These are phyloP conservation scores for Ilex asprella DNA, from an alignment of 257 asterid genomes.

Conservation along the genomic window DNA sequence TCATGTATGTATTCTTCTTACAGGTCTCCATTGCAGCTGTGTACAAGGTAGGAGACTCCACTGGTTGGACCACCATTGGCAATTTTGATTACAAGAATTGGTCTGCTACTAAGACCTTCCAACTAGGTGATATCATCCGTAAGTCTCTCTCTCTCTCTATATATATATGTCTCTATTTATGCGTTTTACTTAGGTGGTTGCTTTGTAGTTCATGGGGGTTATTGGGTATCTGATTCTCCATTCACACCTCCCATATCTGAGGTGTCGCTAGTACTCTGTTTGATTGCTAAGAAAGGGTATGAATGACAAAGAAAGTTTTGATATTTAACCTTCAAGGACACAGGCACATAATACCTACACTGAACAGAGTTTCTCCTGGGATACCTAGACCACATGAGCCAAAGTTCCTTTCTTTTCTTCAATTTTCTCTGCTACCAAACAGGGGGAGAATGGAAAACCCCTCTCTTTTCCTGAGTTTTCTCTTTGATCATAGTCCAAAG, in stretches of 20 bases:
- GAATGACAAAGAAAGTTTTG: too few relatives aligned
- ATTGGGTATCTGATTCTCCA: too few relatives aligned
- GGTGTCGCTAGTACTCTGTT: too few relatives aligned
- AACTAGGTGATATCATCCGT: conserved; percentile 61
- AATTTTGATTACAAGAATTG: conserved; percentile 66
- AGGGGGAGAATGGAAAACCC: background rate
- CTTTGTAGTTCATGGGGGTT: too few relatives aligned
- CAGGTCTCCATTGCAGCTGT: conserved; percentile 27
- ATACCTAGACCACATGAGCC: too few relatives aligned
- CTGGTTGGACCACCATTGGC: conserved; percentile 90
- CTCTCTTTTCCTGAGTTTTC: conserved; percentile 2
- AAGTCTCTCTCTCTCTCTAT: background rate
- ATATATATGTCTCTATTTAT: background rate
- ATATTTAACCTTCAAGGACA: too few relatives aligned
- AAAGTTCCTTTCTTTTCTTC: background rate
- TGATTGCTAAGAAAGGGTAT: too few relatives aligned
- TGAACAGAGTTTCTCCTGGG: too few relatives aligned
- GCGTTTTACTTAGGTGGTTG: background rate
- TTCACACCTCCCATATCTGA: too few relatives aligned
- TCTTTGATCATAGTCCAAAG: background rate
- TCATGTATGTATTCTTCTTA: conserved; percentile 11
- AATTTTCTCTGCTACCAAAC: background rate
- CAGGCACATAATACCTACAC: too few relatives aligned
- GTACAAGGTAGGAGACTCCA: conserved; percentile 72
- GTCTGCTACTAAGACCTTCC: conserved; percentile 54